Evolutionary conservation across 495 filamentous ascomycete genomes (phyloP).

Genomic region (Hypoxylon rickii): DNA sequence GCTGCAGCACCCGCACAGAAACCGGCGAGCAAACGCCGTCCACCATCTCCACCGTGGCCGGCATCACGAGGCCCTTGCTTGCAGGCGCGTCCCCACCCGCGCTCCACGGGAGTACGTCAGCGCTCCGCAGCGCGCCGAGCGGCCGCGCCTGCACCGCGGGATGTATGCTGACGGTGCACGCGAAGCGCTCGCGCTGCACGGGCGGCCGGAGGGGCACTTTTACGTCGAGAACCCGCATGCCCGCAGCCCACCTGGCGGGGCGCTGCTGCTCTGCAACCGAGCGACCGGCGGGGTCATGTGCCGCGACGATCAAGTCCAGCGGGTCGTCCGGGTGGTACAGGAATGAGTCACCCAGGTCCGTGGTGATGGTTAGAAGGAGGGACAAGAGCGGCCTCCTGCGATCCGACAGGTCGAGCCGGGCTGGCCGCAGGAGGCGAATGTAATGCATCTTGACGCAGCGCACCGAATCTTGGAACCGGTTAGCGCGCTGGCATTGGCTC

Average conservation of each 20-base stretch:
- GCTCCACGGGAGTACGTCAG: conserved; percentile 36
- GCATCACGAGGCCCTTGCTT: conserved; percentile 42
- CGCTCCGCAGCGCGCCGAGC: conserved; percentile 36
- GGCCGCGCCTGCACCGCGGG: conserved; percentile 32
- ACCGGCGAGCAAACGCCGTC: conserved; percentile 31
- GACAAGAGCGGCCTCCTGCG: conserved; percentile 43
- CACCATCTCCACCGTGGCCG: conserved; percentile 42
- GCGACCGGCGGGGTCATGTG: conserved; percentile 56
- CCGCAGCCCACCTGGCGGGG: conserved; percentile 41
- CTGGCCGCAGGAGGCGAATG: conserved; percentile 73
- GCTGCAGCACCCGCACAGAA: conserved; percentile 43
- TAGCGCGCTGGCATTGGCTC: too few relatives aligned
- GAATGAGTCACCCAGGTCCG: conserved; percentile 88
- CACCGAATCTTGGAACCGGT: too few relatives aligned
- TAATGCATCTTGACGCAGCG: conserved; percentile 72
- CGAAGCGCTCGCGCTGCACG: conserved; percentile 19
- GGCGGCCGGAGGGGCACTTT: conserved; percentile 38
- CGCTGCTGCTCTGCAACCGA: conserved; percentile 9
- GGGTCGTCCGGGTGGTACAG: conserved; percentile 64
- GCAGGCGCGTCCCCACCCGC: conserved; percentile 6
- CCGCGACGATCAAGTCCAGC: conserved; percentile 59
- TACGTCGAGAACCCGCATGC: conserved; percentile 49
- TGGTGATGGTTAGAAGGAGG: conserved; percentile 75
- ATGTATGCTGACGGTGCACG: conserved; percentile 44
- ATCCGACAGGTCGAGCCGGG: conserved; percentile 48